These are phyloP conservation scores for Komagataella pseudopastoris DNA, from an alignment of 805 yeast genomes.

Conservation along the genomic window DNA sequence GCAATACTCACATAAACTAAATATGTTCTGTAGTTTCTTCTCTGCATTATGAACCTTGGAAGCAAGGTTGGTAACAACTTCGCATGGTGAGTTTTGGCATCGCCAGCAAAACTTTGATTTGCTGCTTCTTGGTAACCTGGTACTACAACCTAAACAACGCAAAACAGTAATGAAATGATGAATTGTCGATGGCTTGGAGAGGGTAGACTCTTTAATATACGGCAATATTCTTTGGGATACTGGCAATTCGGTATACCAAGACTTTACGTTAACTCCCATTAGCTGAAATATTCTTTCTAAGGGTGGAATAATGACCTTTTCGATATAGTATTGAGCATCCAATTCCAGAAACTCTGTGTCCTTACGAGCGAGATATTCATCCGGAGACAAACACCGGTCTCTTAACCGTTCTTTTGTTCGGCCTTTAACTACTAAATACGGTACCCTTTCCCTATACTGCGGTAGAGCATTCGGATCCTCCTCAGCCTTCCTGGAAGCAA, in stretches of 20 bases:
- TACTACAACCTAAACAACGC: not conserved
- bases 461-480: slow-evolving; percentile 68
- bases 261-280: slow-evolving; percentile 65
- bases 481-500: slow-evolving; percentile 50
- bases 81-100: slow-evolving; percentile 22
- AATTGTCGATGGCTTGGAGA: slow-evolving; percentile 1
- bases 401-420: slow-evolving; percentile 42
- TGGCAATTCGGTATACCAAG: slow-evolving; percentile 71
- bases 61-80: slow-evolving; percentile 19
- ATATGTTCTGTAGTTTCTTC: slow-evolving; percentile 13
- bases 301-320: slow-evolving; percentile 79
- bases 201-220: not conserved
- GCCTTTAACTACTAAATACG: slow-evolving; percentile 63
- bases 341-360: slow-evolving; percentile 26
- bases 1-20: slow-evolving; percentile 23
- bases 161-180: slow-evolving; percentile 6
- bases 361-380: slow-evolving; percentile 37
- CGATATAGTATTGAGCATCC: slow-evolving; percentile 79
- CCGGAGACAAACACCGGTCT: slow-evolving; percentile 74
- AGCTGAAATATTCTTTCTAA: slow-evolving; percentile 71
- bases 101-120: slow-evolving; percentile 17
- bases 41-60: slow-evolving; percentile 14
- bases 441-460: slow-evolving; percentile 79
- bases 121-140: not conserved
- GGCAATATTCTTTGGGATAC: not conserved